A percentile compares a stretch with the other conserved stretches of the same genome.
Conservation (phyloP, 139 green algal species). For the Yamagishiella unicocca region DNA sequence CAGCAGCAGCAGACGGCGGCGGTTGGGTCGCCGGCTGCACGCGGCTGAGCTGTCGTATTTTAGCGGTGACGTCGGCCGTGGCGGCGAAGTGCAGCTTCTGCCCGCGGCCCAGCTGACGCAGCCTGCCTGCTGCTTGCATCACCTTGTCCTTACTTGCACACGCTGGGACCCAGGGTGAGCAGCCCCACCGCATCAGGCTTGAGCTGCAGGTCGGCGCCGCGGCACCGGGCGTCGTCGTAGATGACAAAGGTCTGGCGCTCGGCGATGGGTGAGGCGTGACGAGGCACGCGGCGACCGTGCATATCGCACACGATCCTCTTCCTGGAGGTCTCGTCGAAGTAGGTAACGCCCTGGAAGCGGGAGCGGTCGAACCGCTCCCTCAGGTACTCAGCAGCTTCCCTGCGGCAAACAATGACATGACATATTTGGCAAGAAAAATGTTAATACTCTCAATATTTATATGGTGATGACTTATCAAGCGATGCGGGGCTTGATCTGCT, state of each 20-base stretch:
- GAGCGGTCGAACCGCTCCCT: constrained; percentile 2
- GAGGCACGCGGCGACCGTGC: constrained; percentile 26
- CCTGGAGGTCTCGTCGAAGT: constrained; percentile 45
- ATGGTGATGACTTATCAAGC: too few relatives aligned
- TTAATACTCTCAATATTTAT: too few relatives aligned
- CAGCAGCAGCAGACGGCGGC: too few relatives aligned
- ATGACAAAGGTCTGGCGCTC: constrained; percentile 64
- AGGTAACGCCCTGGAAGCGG: constrained; percentile 58
- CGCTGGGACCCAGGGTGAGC: constrained; percentile 69
- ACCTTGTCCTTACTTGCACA: constrained; percentile 76
- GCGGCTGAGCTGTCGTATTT: constrained; percentile 4
- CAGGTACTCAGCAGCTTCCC: constrained; percentile 46
- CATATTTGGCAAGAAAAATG: too few relatives aligned
- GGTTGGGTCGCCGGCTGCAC: too few relatives aligned
- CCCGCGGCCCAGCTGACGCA: constrained; percentile 62
- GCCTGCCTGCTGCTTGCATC: constrained; percentile 64
- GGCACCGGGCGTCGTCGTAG: constrained; percentile 72
- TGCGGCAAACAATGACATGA: too few relatives aligned
- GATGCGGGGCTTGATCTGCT: too few relatives aligned
- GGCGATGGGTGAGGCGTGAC: constrained; percentile 46
- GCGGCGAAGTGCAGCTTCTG: constrained; percentile 54
- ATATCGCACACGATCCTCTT: constrained; percentile 13
- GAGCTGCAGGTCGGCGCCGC: constrained; percentile 64
- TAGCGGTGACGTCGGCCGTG: constrained; percentile 29
- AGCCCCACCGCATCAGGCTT: constrained; percentile 60